Base-by-base conservation (phyloP, 2,329 filamentous ascomycete genomes). In the Cladosporium sp. region DNA sequence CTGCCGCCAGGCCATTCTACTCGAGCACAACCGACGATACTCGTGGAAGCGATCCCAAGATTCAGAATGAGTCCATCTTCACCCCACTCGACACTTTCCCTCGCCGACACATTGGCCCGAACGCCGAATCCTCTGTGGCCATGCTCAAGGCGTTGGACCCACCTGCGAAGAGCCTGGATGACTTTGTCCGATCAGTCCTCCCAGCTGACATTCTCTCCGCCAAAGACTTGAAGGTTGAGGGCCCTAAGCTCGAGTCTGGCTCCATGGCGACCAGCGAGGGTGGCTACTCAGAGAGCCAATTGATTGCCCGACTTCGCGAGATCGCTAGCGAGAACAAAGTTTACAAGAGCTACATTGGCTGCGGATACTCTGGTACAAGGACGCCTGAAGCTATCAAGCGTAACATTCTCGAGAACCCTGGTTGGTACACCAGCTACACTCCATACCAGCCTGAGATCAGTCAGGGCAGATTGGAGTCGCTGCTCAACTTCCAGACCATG, bases 361-460 rank as follows among this genome's bases (percentile, higher is more conserved):
- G 86, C 66, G 94, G 94, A 66, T 98, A 97, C 83, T 92, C 94
- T 70, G 89, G 88, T 40, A 94, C 92, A n/a, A 86, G 90, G 71
- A 90, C 91, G 0, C 94, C 94, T 5, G 87, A 92, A 65, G 93
- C 97, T 65, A 96, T 98, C 77, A 92, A 95, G 83, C 86, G 93
- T 71, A 97, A 97, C 76, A 85, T 98, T 5, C 82, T 98, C 66
- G 93, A 98, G 83, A 94, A 91, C 77, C 94, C 94, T 5, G 93
- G 89, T 11, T 98, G 94, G 94, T 98, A 98, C 78, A 98, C 94
- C 49, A 97, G 93, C 80, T 97, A 98, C 79, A 97, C 94, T 0
- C 94, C 94, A 18, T 98, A 97, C 80, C 94, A 98, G 81, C 91
- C 94, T 2, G 94, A 98, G 81, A 97, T 98, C 82, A 97, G 93